Evolutionary conservation across 306 rosid genomes (phyloP).

Genomic region (Lagenaria siceraria): DNA sequence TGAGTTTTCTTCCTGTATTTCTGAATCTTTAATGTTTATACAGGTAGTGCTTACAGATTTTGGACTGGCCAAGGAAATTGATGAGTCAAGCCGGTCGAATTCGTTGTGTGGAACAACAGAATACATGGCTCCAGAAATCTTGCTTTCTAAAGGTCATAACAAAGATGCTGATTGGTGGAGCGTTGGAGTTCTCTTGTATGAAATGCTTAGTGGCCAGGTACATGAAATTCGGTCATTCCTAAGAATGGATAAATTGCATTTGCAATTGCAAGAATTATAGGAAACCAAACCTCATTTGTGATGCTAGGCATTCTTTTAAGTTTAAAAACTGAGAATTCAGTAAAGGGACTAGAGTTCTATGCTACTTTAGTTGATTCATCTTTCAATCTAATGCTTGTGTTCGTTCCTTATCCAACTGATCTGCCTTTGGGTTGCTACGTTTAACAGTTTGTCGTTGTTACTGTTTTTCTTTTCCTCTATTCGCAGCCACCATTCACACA

Average conservation of each 20-base stretch:
- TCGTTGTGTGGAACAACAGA: constrained; percentile 93
- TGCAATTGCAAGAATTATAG: neutral
- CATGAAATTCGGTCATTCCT: neutral
- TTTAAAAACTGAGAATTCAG: neutral
- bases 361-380: neutral
- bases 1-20: neutral
- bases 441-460: neutral
- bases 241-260: neutral
- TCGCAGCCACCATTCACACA: constrained; percentile 86
- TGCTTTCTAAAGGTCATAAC: constrained; percentile 79
- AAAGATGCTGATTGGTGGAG: constrained; percentile 99
- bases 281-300: neutral
- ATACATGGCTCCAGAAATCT: constrained; percentile 94
- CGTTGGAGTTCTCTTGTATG: constrained; percentile 73
- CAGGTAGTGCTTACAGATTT: constrained; percentile 94
- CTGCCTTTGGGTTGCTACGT: neutral
- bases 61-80: constrained; percentile 89
- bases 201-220: constrained; percentile 94
- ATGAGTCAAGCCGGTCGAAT: constrained; percentile 69
- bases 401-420: neutral
- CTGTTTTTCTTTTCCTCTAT: neutral
- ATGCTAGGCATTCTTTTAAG: neutral
- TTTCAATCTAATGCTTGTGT: neutral
- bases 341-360: neutral
- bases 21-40: constrained; percentile 8